Percentiles rank a stretch among this genome's conserved stretches.
These are phyloP conservation scores for Trichoderma endophyticum DNA, from an alignment of 2,329 filamentous ascomycete species.

Conservation along the genomic window DNA sequence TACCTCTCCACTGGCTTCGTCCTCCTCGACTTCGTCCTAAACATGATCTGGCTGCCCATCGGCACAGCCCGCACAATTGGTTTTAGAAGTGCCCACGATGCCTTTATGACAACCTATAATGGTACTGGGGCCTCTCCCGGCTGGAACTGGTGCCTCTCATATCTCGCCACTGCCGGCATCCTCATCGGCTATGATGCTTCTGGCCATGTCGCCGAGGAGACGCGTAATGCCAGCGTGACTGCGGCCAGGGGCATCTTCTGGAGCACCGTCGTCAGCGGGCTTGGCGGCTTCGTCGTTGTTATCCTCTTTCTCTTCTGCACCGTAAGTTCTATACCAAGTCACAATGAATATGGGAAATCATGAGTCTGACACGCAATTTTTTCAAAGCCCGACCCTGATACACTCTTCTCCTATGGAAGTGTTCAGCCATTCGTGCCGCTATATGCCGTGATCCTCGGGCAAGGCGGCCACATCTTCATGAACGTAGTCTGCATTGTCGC, in stretches of 20 bases:
- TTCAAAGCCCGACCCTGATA: constrained; percentile 47
- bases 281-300: constrained; percentile 54
- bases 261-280: constrained; percentile 55
- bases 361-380: background rate
- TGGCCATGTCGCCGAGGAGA: constrained; percentile 60
- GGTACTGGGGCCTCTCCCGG: constrained; percentile 52
- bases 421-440: constrained; percentile 58
- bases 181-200: constrained; percentile 60
- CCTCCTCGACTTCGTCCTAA: constrained; percentile 56
- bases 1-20: constrained; percentile 49
- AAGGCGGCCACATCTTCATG: constrained; percentile 59
- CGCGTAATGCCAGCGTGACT: constrained; percentile 54
- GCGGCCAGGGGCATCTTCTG: constrained; percentile 59
- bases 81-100: constrained; percentile 56
- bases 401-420: constrained; percentile 50
- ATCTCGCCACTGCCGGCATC: constrained; percentile 58
- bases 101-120: constrained; percentile 60
- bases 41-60: constrained; percentile 60
- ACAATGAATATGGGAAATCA: background rate
- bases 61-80: constrained; percentile 53
- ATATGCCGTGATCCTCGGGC: constrained; percentile 54
- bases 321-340: constrained; percentile 30
- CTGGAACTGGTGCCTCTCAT: constrained; percentile 63
- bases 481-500: constrained; percentile 53
- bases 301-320: constrained; percentile 59